These are phyloP conservation scores for Venturia asperata DNA, from an alignment of 2,329 filamentous ascomycete species.

Conservation along the genomic window DNA sequence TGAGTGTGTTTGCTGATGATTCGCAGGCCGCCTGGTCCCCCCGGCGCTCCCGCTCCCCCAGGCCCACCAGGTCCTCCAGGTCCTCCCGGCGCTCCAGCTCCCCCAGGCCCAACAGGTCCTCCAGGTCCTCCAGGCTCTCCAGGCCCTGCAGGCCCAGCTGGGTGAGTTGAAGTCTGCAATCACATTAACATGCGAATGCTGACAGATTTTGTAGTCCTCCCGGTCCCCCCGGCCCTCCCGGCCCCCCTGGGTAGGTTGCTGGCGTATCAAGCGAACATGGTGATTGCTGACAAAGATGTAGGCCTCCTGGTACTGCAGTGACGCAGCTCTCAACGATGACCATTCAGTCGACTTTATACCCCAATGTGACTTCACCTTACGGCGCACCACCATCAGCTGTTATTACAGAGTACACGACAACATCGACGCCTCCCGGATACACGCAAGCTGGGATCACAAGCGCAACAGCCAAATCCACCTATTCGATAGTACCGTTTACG, in stretches of 20 bases:
- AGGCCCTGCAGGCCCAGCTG: background rate
- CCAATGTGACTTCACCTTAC: slow-evolving; percentile 2
- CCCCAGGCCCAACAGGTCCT: background rate
- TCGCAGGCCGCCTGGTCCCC: background rate
- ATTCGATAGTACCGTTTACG: slow-evolving; percentile 4
- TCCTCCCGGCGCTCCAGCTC: background rate
- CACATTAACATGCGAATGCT: background rate
- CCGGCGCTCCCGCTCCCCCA: background rate
- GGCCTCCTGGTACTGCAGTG: background rate
- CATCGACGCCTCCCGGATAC: background rate
- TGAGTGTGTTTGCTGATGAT: background rate
- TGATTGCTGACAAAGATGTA: background rate
- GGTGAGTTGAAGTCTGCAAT: background rate
- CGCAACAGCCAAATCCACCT: background rate
- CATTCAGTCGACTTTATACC: background rate
- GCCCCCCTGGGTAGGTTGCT: background rate
- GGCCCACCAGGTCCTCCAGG: slow-evolving; percentile 1
- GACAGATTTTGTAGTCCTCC: background rate
- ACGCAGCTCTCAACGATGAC: slow-evolving; percentile 5
- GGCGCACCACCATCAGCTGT: slow-evolving; percentile 3
- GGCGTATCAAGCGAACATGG: background rate
- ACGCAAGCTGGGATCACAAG: background rate
- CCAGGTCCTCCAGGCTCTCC: background rate
- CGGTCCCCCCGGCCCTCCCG: background rate
- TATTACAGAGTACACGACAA: background rate